Evolutionary conservation across 176 grass and related monocot species (phyloP).

Genomic region (Otatea glauca): DNA sequence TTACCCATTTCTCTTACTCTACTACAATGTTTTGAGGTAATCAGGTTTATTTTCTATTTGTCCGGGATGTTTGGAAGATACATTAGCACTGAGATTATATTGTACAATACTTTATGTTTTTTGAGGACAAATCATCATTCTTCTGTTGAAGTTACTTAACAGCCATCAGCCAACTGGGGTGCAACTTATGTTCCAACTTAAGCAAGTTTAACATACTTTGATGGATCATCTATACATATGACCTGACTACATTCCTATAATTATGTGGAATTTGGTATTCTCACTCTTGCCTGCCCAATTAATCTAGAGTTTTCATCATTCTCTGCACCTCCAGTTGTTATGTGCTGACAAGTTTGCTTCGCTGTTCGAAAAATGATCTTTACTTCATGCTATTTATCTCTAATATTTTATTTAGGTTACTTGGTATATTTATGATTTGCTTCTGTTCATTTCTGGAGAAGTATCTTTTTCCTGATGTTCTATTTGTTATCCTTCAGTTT

Average conservation of each 20-base stretch:
- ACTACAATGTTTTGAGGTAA: constrained; percentile 39
- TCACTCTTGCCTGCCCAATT: constrained; percentile 21
- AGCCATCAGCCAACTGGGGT: too few species aligned
- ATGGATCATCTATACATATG: constrained; percentile 43
- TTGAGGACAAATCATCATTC: too few species aligned
- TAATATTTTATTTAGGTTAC: constrained; percentile 17
- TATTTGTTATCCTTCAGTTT: neutral
- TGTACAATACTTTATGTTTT: too few species aligned
- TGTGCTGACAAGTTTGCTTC: too few species aligned
- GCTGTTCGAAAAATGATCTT: neutral
- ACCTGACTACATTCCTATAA: neutral
- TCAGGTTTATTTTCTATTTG: constrained; percentile 34
- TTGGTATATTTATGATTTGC: neutral
- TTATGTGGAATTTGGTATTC: neutral
- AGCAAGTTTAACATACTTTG: neutral
- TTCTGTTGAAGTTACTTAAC: too few species aligned
- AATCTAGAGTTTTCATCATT: neutral
- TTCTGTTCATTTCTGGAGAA: neutral
- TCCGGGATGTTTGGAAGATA: constrained; percentile 48
- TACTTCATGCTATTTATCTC: neutral
- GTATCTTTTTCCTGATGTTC: neutral
- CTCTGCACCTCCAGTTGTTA: too few species aligned
- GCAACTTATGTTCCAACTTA: too few species aligned
- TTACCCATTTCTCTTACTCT: constrained; percentile 13
- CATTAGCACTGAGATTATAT: neutral